Conservation (phyloP, 2,329 filamentous ascomycete species). For the Kalaharituber pfeilii region DNA sequence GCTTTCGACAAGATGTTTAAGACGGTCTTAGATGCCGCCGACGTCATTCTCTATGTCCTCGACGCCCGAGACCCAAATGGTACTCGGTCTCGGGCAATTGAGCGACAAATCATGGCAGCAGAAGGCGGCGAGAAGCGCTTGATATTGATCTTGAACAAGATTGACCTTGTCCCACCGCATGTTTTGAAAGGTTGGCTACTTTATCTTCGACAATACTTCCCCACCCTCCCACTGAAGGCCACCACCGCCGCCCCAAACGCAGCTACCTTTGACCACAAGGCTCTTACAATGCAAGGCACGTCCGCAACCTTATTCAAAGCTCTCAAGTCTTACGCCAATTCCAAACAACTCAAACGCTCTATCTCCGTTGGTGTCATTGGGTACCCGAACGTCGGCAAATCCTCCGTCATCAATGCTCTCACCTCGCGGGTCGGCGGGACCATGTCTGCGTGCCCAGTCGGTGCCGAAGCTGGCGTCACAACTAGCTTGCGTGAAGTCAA, state of each 20-base stretch:
- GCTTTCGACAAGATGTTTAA: slow-evolving; percentile 96
- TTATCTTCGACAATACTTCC: slow-evolving; percentile 76
- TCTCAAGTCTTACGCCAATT: slow-evolving; percentile 72
- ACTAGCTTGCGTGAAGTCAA: slow-evolving; percentile 79
- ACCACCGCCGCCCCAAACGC: slow-evolving; percentile 69
- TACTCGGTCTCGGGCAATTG: slow-evolving; percentile 76
- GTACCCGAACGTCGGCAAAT: slow-evolving; percentile 93
- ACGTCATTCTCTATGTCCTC: slow-evolving; percentile 82
- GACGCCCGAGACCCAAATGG: slow-evolving; percentile 84
- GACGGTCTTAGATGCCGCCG: slow-evolving; percentile 70
- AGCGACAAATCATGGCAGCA: slow-evolving; percentile 80
- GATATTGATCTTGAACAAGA: slow-evolving; percentile 89
- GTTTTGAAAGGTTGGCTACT: slow-evolving; percentile 72
- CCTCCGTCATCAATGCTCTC: slow-evolving; percentile 86
- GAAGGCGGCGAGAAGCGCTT: slow-evolving; percentile 68
- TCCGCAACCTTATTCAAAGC: slow-evolving; percentile 72
- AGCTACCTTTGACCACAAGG: slow-evolving; percentile 79
- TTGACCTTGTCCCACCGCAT: slow-evolving; percentile 68
- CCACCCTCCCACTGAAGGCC: slow-evolving; percentile 73
- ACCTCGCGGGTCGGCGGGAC: slow-evolving; percentile 55
- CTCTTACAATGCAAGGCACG: slow-evolving; percentile 71
- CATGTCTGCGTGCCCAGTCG: slow-evolving; percentile 60
- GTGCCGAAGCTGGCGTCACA: slow-evolving; percentile 82
- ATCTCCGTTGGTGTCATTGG: slow-evolving; percentile 86
- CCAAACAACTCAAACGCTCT: slow-evolving; percentile 69